Evolutionary conservation across 2,329 filamentous ascomycete species (phyloP).

Genomic region (Onygenales sp.): DNA sequence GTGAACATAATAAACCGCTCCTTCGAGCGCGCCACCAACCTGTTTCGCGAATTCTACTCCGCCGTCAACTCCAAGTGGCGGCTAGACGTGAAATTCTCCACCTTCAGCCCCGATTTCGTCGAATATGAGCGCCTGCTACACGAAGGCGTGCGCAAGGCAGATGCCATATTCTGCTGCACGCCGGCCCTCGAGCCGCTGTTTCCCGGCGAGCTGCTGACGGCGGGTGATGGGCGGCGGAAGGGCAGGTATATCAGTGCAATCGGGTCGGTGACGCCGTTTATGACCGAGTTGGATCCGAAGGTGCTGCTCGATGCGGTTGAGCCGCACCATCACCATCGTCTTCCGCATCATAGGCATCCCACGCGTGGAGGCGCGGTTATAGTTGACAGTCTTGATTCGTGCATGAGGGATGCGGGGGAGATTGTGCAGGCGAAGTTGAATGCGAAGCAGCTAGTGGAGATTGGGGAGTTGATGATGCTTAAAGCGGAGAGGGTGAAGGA

Average conservation of each 20-base stretch:
- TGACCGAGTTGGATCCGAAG: conserved; percentile 75
- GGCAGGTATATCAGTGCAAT: conserved; percentile 36
- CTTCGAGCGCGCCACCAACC: conserved; percentile 34
- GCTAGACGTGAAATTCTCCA: conserved; percentile 56
- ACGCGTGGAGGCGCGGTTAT: conserved; percentile 51
- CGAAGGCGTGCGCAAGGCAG: conserved; percentile 58
- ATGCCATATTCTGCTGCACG: conserved; percentile 84
- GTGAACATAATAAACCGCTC: conserved; percentile 74
- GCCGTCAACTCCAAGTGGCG: conserved; percentile 52
- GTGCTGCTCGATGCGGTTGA: conserved; percentile 57
- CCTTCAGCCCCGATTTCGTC: conserved; percentile 60
- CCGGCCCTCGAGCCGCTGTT: conserved; percentile 68
- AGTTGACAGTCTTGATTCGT: conserved; percentile 64
- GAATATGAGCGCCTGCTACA: conserved; percentile 62
- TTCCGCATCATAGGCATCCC: conserved; percentile 39
- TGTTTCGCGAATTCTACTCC: conserved; percentile 48
- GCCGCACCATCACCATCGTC: conserved; percentile 24
- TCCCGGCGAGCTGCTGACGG: conserved; percentile 59
- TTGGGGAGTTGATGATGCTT: conserved; percentile 70
- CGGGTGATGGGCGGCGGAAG: conserved; percentile 33
- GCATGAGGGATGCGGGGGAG: conserved; percentile 76
- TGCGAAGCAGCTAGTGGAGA: conserved; percentile 69
- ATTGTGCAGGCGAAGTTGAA: conserved; percentile 67
- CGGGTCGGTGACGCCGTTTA: conserved; percentile 53
- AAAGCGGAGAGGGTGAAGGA: conserved; percentile 33